These are phyloP conservation scores for Crithidia mellificae DNA, from an alignment of 208 protist species.

Conservation along the genomic window DNA sequence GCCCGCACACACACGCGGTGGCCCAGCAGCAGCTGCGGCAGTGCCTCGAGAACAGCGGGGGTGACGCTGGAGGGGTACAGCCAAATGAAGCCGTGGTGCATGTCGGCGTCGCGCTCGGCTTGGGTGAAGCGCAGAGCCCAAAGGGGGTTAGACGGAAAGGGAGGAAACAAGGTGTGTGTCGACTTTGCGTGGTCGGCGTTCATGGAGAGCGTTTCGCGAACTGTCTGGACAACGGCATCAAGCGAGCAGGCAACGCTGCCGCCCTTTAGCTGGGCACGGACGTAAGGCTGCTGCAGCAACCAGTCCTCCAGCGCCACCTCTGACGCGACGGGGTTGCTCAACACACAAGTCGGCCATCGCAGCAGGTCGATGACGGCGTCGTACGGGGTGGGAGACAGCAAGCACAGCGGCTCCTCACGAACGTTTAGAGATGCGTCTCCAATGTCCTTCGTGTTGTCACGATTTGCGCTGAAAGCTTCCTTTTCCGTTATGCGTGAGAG, in stretches of 20 bases:
- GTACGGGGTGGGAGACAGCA: conserved; percentile 22
- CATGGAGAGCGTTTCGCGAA: conserved; percentile 18
- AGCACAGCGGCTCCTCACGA: conserved; percentile 24
- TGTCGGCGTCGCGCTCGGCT: conserved; percentile 25
- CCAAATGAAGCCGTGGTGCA: conserved; percentile 84
- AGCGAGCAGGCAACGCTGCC: conserved; percentile 15
- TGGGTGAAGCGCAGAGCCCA: conserved; percentile 26
- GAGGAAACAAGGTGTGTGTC: neutral
- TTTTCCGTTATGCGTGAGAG: conserved; percentile 11
- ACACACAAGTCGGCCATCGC: conserved; percentile 20
- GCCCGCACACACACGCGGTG: conserved; percentile 49
- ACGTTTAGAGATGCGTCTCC: no score
- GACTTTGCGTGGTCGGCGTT: neutral
- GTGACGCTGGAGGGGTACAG: conserved; percentile 73
- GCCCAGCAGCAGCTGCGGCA: conserved; percentile 48
- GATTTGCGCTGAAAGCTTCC: neutral
- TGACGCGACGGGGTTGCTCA: conserved; percentile 10
- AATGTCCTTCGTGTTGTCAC: neutral
- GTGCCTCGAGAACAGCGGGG: conserved; percentile 33
- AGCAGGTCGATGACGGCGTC: conserved; percentile 29
- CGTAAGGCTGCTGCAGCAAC: conserved; percentile 20
- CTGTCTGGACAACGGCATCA: conserved; percentile 17
- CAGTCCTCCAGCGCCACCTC: conserved; percentile 33
- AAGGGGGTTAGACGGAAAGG: neutral
- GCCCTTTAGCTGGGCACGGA: conserved; percentile 8